Evolutionary conservation across 768 basidiomycete species (phyloP), one percentile per base, ranked within the genome.

Genomic region (Panaeolus cyanescens): DNA sequence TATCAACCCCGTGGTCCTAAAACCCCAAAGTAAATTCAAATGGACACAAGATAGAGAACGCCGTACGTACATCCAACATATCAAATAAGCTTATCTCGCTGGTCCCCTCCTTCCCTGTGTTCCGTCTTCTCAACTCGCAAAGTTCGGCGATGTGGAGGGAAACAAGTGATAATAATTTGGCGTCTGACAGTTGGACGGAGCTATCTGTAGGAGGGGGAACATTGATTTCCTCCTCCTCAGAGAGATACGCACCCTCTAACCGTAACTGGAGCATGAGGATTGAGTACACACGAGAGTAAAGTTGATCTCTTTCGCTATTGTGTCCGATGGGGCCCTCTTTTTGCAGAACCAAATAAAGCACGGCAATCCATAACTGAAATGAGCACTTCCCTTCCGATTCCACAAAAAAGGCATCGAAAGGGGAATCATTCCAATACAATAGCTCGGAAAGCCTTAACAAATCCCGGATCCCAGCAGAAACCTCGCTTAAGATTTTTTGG

Each of bases 1-100:
- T 13, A 3, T 73, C 74, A 74, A 31, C 67, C 62, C 2, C 62
- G 64, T 20, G 80, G 75, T 63, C 71, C 85, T 85, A 62, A 19
- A 67, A 50, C 50, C 59, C 42, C 59, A 31, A 34, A 56, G 30
- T 15, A 62, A 54, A 55, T 58, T 42, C 57, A 50, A 61, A 28
- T 33, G 54, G 54, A 22, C 50, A 31, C 42, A 25, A 19, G 34
- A 60, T 57, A 60, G 50, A 32, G n/a, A 25, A 37, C 19, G 6
- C 54, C 28, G 40, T 31, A 68, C 72, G 37, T 55, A 80, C 80
- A 61, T 80, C 79, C 25, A 80, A 61, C 39, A 78, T 36, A 36
- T 76, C 74, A 13, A 72, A 78, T 15, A 79, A 59, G 59, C 79
- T 72, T 56, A 56, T 39, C 19, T 65, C 63, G 22, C 56, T 50